Percentiles rank a stretch among this genome's conserved stretches.
Evolutionary conservation across 2,329 filamentous ascomycete genomes (phyloP).

Genomic region (Alternaria ethzedia): DNA sequence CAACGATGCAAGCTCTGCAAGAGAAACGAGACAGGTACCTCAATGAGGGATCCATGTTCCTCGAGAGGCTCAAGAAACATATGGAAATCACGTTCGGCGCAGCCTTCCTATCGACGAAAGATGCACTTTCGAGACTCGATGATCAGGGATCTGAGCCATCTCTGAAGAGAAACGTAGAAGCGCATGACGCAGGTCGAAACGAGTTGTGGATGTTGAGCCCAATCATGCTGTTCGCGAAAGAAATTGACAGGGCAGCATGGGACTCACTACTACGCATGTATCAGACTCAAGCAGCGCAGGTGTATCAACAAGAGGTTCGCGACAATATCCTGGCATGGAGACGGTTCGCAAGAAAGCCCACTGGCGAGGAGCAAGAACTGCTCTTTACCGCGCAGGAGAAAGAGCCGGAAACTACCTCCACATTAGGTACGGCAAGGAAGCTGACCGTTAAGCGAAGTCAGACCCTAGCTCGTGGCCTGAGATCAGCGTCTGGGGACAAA

Average conservation of each 20-base stretch:
- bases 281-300: conserved; percentile 73
- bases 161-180: conserved; percentile 69
- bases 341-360: conserved; percentile 74
- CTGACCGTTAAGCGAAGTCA: conserved; percentile 93
- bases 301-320: conserved; percentile 84
- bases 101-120: conserved; percentile 72
- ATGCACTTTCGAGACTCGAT: conserved; percentile 59
- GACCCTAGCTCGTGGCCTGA: conserved; percentile 76
- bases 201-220: conserved; percentile 88
- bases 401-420: conserved; percentile 72
- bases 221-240: conserved; percentile 84
- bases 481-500: conserved; percentile 71
- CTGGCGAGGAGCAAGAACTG: conserved; percentile 78
- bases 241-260: conserved; percentile 84
- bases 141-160: conserved; percentile 55
- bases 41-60: conserved; percentile 75
- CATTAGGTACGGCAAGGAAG: conserved; percentile 74
- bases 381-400: conserved; percentile 93
- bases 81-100: conserved; percentile 82
- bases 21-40: conserved; percentile 93
- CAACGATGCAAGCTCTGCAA: conserved; percentile 90
- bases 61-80: conserved; percentile 79
- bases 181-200: conserved; percentile 74
- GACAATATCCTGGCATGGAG: conserved; percentile 82
- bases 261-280: conserved; percentile 79